Evolutionary conservation across 1,284 basidiomycete species (phyloP), one percentile per base, ranked within the genome.

Genomic region (Irpex sp.): DNA sequence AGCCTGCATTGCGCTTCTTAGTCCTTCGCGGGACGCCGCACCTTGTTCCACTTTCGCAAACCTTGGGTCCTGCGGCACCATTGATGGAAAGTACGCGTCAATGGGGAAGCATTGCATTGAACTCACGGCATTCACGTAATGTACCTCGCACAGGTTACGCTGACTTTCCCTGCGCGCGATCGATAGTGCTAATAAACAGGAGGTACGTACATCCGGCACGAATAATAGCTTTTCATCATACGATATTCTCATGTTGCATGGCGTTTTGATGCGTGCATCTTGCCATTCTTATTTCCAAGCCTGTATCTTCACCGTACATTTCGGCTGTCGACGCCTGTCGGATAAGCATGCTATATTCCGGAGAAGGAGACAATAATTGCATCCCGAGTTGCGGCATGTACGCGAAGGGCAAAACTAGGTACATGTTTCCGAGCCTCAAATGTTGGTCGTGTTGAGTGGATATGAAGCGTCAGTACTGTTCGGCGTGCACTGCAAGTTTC

Each of bases 41-140:
- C 53, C 53, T 55, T 55, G 53, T 55, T 35, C 53, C 53, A 55
- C 9, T 55, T 55, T 13, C 53, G 33, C 53, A 55, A 35, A 33
- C 21, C 33, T 55, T 31, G 53, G 53, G 26, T 50, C 49, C 53
- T 55, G 33, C 26, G n/a, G 26, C 26, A 26, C 26, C 26, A 26
- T 26, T 26, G 26, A 26, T 9, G 9, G 53, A 26, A 33, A 33
- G 26, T 55, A 11, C 21, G 49, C 49, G 49, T 50, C 53, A 31
- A 55, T 3, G 21, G 53, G 3, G 26, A 35, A 55, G 13, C 33
- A 11, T 31, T 35, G 7, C 33, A 15, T 55, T 31, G 26, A 26
- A 55, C 53, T 26, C 53, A 55, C 53, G 53, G 53, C 53, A 13
- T 55, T 55, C 53, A 55, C 53, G 53, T 55, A 55, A 55, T 33